A percentile compares a stretch with the other conserved stretches of the same genome.
These are phyloP conservation scores for Colletotrichum sp. DNA, from an alignment of 2,329 filamentous ascomycete genomes.

Conservation along the genomic window DNA sequence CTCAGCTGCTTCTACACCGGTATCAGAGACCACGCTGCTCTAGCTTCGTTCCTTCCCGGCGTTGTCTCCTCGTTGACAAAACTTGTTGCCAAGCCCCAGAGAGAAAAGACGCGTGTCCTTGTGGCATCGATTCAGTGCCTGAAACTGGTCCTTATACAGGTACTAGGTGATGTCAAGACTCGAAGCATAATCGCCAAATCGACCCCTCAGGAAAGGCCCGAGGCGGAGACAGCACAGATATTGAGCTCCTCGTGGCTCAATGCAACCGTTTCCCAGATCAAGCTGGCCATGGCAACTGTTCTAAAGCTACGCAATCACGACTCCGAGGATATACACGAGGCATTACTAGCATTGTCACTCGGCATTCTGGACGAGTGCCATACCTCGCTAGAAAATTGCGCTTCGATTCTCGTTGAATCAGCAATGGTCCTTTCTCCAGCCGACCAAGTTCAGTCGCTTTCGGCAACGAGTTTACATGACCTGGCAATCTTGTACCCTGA, in stretches of 20 bases:
- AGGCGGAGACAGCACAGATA: slow-evolving; percentile 38
- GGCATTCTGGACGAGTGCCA: slow-evolving; percentile 80
- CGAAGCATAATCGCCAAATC: slow-evolving; percentile 46
- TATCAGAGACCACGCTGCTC: slow-evolving; percentile 72
- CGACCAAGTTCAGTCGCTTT: slow-evolving; percentile 39
- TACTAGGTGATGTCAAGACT: slow-evolving; percentile 62
- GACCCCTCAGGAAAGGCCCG: neutral
- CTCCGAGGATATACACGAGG: slow-evolving; percentile 68
- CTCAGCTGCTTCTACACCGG: slow-evolving; percentile 65
- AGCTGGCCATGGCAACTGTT: slow-evolving; percentile 79
- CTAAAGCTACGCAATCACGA: slow-evolving; percentile 76
- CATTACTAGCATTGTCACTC: slow-evolving; percentile 74
- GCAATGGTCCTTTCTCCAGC: slow-evolving; percentile 71
- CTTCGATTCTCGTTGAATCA: slow-evolving; percentile 78
- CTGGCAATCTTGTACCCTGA: slow-evolving; percentile 66
- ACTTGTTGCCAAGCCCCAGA: slow-evolving; percentile 70
- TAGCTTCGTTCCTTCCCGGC: slow-evolving; percentile 87
- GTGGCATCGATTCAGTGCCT: slow-evolving; percentile 65
- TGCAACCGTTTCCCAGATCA: slow-evolving; percentile 80
- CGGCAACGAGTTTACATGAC: slow-evolving; percentile 59
- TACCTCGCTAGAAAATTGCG: slow-evolving; percentile 70
- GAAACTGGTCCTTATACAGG: slow-evolving; percentile 54
- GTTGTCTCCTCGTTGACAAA: slow-evolving; percentile 83
- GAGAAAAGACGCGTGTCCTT: slow-evolving; percentile 63
- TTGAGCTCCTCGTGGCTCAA: slow-evolving; percentile 71